A percentile compares a stretch with the other conserved stretches of the same genome.
Evolutionary conservation across 2,329 filamentous ascomycete species (phyloP).

Genomic region (Fusarium sp.): DNA sequence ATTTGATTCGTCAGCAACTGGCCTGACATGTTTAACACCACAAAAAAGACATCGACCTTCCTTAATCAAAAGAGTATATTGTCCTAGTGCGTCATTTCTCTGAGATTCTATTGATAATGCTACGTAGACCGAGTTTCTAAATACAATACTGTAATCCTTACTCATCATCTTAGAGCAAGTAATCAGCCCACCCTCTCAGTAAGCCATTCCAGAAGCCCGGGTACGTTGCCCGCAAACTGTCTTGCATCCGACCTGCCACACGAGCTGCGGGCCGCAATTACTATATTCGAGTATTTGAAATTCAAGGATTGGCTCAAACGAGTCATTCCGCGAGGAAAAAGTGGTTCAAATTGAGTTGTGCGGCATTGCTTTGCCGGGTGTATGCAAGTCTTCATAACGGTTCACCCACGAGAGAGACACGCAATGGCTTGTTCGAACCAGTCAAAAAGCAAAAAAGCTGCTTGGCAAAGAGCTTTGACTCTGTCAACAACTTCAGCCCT

Average conservation of each 20-base stretch:
- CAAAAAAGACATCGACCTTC: neutral
- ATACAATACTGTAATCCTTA: neutral
- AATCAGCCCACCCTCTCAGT: neutral
- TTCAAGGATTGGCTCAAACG: neutral
- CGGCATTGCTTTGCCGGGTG: neutral
- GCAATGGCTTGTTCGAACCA: neutral
- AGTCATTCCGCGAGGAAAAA: neutral
- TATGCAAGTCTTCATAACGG: neutral
- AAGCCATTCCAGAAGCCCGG: neutral
- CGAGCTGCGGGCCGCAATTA: neutral
- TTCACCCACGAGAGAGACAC: neutral
- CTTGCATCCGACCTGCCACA: neutral
- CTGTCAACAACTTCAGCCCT: neutral
- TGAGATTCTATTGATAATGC: neutral
- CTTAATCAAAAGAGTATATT: neutral
- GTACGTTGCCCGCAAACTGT: neutral
- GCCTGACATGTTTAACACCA: neutral
- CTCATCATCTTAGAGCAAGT: neutral
- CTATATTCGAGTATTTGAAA: neutral
- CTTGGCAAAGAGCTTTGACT: conserved; percentile 2
- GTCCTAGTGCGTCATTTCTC: neutral
- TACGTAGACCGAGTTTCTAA: neutral
- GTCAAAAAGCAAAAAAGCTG: neutral
- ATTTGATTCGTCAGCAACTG: neutral
- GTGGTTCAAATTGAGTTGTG: conserved; percentile 2